Evolutionary conservation across 208 protist species (phyloP), one percentile per base, ranked within the genome.

Genomic region (Leishmania guyanensis): DNA sequence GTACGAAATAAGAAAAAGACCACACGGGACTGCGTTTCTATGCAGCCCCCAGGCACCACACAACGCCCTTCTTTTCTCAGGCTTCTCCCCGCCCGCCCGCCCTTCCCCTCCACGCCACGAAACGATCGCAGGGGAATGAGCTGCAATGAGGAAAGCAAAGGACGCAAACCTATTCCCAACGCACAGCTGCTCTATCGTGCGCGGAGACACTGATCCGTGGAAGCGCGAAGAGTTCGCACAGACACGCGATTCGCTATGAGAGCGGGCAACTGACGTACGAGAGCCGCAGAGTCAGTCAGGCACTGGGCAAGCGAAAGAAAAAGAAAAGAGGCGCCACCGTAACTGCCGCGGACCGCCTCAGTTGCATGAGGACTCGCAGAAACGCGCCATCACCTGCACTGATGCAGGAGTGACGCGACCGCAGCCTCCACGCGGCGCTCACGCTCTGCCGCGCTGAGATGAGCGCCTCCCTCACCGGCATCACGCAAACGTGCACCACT

Each of bases 331-430:
- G 9, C n/a, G 10, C 2, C 39, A 16, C 22, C 14, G 43, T 20
- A 73, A 16, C 39, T 9, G 26, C 5, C 10, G 68, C 2, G 68
- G 68, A 12, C 16, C 39, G 20, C 68, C 43, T 73, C 10, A 10
- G 33, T 53, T 39, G 5, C 6, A 29, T 14, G 26, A 54, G 33
- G 68, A 53, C 36, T 12, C 6, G 26, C 22, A 29, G 20, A 53
- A 16, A 16, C 14, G 71, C 10, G 10, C n/a, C 5, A 9, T 75
- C 71, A 83, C 77, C 62, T 81, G 60, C 82, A 85, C 43, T 77
- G 68, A 46, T 60, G 39, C 77, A 85, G 20, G 62, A 81, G 77
- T 9, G 71, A 50, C n/a, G 68, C 82, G 22, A 85, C 72, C 64
- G 66, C 76, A 36, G 62, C 77, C 56, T 77, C 72, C 77, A 75